Percentiles rank a stretch among this genome's conserved stretches.
phyloP scores from a whole-genome alignment of 768 basidiomycete genomes.

The Fistulinella prunicolor region DNA sequence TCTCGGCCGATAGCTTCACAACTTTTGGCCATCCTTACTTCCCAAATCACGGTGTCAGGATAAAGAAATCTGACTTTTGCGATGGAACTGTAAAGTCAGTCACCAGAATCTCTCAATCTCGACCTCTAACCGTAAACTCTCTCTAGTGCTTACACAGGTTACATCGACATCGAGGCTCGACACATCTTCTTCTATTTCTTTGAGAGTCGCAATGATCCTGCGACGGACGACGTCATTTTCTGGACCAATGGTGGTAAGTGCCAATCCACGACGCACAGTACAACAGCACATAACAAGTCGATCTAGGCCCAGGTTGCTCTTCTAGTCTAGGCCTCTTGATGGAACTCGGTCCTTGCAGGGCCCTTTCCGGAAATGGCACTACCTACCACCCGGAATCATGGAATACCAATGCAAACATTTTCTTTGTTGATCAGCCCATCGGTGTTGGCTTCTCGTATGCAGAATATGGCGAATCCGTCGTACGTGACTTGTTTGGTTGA shows the following conservation, averaged over 20 bases:
- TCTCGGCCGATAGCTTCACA: slow-evolving; percentile 35
- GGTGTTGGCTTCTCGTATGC: slow-evolving; percentile 48
- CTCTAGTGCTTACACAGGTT: slow-evolving; percentile 57
- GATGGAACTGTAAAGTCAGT: slow-evolving; percentile 39
- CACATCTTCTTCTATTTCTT: slow-evolving; percentile 77
- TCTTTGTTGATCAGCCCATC: slow-evolving; percentile 47
- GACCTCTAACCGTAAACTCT: not conserved
- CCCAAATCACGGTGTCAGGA: slow-evolving; percentile 40
- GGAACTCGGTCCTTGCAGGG: slow-evolving; percentile 73
- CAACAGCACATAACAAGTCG: not conserved
- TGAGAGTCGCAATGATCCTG: slow-evolving; percentile 59
- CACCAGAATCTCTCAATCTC: not conserved
- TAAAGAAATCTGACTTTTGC: slow-evolving; percentile 40
- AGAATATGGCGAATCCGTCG: slow-evolving; percentile 40
- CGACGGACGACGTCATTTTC: slow-evolving; percentile 56
- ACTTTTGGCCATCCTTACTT: slow-evolving; percentile 43
- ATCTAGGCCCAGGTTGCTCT: slow-evolving; percentile 46
- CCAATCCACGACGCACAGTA: slow-evolving; percentile 5
- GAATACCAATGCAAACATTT: slow-evolving; percentile 58
- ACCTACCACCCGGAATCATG: slow-evolving; percentile 59
- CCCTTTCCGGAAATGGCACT: slow-evolving; percentile 48
- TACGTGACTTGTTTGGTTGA: slow-evolving; percentile 18
- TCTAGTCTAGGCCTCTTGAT: slow-evolving; percentile 67
- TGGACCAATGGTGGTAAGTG: slow-evolving; percentile 55
- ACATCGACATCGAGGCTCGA: slow-evolving; percentile 63